Evolutionary conservation across 805 yeast species (phyloP).

Genomic region (Wickerhamiella siamensis): DNA sequence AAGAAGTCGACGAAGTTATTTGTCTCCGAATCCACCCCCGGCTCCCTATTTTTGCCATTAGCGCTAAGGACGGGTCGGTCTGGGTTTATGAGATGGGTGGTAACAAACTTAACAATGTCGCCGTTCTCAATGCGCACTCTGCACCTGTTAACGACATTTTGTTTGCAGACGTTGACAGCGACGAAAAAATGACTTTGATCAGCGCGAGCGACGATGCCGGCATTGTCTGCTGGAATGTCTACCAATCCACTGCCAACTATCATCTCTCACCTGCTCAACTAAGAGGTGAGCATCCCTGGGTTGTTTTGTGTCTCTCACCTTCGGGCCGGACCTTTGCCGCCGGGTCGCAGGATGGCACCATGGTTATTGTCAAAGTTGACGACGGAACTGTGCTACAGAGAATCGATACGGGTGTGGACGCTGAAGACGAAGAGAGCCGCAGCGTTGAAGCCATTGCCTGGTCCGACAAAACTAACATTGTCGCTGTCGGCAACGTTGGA

Average conservation of each 20-base stretch:
- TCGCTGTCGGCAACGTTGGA: constrained; percentile 81
- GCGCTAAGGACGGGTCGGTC: constrained; percentile 83
- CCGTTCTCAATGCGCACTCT: constrained; percentile 44
- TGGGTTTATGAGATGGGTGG: constrained; percentile 78
- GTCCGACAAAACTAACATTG: constrained; percentile 47
- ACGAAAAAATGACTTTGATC: constrained; percentile 47
- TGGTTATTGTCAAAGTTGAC: constrained; percentile 63
- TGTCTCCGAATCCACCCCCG: constrained; percentile 75
- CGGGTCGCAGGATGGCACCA: constrained; percentile 79
- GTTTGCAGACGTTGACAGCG: constrained; percentile 49
- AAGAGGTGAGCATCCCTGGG: constrained; percentile 84
- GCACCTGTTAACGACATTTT: constrained; percentile 67
- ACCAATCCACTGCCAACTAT: constrained; percentile 54
- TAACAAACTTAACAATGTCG: constrained; percentile 21
- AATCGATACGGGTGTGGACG: constrained; percentile 39
- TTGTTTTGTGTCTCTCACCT: constrained; percentile 42
- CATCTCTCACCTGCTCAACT: constrained; percentile 32
- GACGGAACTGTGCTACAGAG: constrained; percentile 56
- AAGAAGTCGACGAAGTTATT: constrained; percentile 80
- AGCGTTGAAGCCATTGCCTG: constrained; percentile 73
- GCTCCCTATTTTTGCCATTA: constrained; percentile 70
- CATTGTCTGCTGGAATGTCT: constrained; percentile 81
- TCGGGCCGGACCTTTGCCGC: constrained; percentile 47
- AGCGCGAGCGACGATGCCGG: constrained; percentile 78
- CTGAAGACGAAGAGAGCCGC: constrained; percentile 37